Base-by-base conservation (phyloP, 805 yeast genomes). In the Kluyveromyces lactis region DNA sequence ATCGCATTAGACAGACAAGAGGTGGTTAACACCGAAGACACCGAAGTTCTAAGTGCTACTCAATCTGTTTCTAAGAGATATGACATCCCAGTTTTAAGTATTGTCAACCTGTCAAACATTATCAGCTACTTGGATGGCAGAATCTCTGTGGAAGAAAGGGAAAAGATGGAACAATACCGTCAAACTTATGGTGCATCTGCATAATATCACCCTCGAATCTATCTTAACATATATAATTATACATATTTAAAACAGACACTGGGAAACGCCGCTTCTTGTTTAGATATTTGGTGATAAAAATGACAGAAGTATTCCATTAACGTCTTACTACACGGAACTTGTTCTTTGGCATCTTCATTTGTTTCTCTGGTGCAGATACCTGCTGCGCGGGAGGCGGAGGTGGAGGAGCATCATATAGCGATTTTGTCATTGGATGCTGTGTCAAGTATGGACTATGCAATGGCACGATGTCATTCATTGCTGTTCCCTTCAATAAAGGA, bases 1-100 rank as follows among this genome's bases (percentile, higher is more conserved):
- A 85, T 92, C 55, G 95, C 96, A 6, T 74, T 92, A 50, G 98
- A 92, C 63, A 81, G 98, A 71, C 95, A 89, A 69, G 98, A 92
- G 67, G 79, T 92, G 36, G 81, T 84, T 27, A 81, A 77, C 50
- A 69, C 79, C 30, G 71, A 71, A 31, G 57, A 55, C 31, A 50
- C 54, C 26, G 61, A 59, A 37, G 51, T 54, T 23, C 61, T 69
- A 50, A 81, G 92, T 49, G 95, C 97, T 35, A 85, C 95, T 4
- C 81, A 81, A 58, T 78, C 79, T 17, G 92, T 90, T 19, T 67
- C 84, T 38, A 68, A 77, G 53, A 75, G 71, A 55, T 81, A 80
- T 58, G 71, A 72, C 29, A 83, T 90, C 41, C 97, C 97, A 2
- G 95, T 92, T 18, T 62, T 83, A 41, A 76, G 83, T 37, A 89